phyloP scores from a whole-genome alignment of 495 filamentous ascomycete species.

The Penicillium riverlandense region DNA sequence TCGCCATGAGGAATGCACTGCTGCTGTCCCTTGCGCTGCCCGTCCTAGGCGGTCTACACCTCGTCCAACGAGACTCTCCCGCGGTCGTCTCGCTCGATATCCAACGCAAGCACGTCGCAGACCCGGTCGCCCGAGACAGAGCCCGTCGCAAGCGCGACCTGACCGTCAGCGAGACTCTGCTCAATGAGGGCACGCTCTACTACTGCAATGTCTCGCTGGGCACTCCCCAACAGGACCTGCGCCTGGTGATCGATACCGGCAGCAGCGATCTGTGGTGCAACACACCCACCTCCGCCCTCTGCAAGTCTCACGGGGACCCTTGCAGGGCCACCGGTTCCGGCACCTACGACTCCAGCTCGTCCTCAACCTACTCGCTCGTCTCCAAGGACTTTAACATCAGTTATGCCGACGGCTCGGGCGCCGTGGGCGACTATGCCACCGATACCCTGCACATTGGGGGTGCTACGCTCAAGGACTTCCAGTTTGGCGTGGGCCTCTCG shows the following conservation, averaged over 20 bases:
- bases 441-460: slow-evolving; percentile 69
- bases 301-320: slow-evolving; percentile 32
- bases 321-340: slow-evolving; percentile 47
- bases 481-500: slow-evolving; percentile 80
- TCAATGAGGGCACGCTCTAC: slow-evolving; percentile 52
- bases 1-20: slow-evolving; percentile 14
- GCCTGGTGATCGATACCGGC: slow-evolving; percentile 71
- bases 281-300: slow-evolving; percentile 55
- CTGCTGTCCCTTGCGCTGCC: slow-evolving; percentile 14
- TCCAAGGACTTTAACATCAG: slow-evolving; percentile 80
- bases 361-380: slow-evolving; percentile 74
- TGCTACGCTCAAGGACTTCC: slow-evolving; percentile 52
- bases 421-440: slow-evolving; percentile 74
- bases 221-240: slow-evolving; percentile 57
- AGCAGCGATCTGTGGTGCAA: slow-evolving; percentile 92
- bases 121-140: slow-evolving; percentile 28
- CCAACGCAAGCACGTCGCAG: slow-evolving; percentile 24
- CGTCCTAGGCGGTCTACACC: slow-evolving; percentile 13
- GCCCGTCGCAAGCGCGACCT: slow-evolving; percentile 26
- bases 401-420: slow-evolving; percentile 82
- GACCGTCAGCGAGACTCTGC: slow-evolving; percentile 26
- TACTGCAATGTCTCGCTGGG: slow-evolving; percentile 66
- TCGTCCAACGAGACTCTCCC: slow-evolving; percentile 26
- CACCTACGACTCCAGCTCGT: slow-evolving; percentile 65
- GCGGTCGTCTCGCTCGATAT: slow-evolving; percentile 33